Evolutionary conservation across 352 stramenopile species (phyloP).

Genomic region (Phytophthora foliorum): DNA sequence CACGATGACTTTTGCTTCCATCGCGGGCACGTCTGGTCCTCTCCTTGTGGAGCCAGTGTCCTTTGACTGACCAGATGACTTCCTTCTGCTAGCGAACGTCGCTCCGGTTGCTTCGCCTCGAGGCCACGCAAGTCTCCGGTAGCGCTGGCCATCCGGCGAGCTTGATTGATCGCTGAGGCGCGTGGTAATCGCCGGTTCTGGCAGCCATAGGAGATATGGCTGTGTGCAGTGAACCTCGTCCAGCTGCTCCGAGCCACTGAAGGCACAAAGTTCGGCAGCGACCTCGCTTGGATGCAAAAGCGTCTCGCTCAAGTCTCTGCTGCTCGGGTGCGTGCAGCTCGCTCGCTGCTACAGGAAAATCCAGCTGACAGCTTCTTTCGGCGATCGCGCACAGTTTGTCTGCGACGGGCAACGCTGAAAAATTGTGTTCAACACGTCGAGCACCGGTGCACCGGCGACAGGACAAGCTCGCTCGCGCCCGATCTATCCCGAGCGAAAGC

Average conservation of each 20-base stretch:
- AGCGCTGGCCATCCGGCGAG: constrained; percentile 10
- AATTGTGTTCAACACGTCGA: constrained; percentile 31
- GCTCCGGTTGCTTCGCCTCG: background rate
- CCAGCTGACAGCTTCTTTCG: constrained; percentile 34
- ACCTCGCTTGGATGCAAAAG: background rate
- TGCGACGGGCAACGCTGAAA: constrained; percentile 21
- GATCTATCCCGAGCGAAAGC: constrained; percentile 6
- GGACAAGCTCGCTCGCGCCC: constrained; percentile 4
- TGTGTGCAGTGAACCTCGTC: constrained; percentile 4
- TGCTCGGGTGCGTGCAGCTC: background rate
- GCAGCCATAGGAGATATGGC: constrained; percentile 23
- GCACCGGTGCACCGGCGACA: constrained; percentile 13
- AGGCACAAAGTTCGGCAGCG: background rate
- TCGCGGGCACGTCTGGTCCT: constrained; percentile 5
- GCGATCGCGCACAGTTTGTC: constrained; percentile 29
- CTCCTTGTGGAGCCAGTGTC: constrained; percentile 26
- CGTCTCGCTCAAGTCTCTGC: background rate
- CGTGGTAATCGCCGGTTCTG: constrained; percentile 31
- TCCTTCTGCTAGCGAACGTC: constrained; percentile 12
- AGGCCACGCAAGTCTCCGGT: constrained; percentile 16
- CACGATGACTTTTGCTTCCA: background rate
- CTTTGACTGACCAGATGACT: constrained; percentile 36
- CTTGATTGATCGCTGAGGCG: constrained; percentile 9
- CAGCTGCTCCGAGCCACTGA: constrained; percentile 7
- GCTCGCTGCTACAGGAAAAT: constrained; percentile 28